Conservation (phyloP, 805 yeast species). For the Isabelozyma rhagii region DNA sequence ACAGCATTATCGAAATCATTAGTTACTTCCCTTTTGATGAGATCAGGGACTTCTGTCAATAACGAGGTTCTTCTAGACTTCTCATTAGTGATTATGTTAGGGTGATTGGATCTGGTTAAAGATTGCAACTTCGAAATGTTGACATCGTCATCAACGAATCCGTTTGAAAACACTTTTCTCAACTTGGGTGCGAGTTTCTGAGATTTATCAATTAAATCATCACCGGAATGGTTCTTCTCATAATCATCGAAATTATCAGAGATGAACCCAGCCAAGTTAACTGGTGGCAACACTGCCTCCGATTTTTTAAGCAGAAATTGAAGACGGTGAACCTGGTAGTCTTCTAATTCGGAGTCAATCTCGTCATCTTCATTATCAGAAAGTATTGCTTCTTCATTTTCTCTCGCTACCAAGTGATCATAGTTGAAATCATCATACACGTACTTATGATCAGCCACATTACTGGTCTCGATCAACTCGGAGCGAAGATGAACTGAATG, state of each 20-base stretch:
- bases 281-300: neutral
- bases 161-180: neutral
- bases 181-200: conserved; percentile 1
- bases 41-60: conserved; percentile 4
- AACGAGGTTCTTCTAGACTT: conserved; percentile 8
- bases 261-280: neutral
- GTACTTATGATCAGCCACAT: neutral
- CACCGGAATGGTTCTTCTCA: neutral
- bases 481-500: neutral
- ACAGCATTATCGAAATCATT: neutral
- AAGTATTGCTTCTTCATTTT: neutral
- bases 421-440: neutral
- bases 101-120: conserved; percentile 8
- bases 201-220: neutral
- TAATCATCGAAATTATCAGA: neutral
- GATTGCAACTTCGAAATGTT: conserved; percentile 1
- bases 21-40: neutral
- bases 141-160: conserved; percentile 1
- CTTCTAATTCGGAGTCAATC: neutral
- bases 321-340: neutral
- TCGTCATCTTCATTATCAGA: neutral
- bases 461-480: neutral
- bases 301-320: neutral
- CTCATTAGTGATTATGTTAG: conserved; percentile 10
- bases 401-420: neutral